Evolutionary conservation across 2,329 filamentous ascomycete genomes (phyloP).

Genomic region (Microcera coccophila): DNA sequence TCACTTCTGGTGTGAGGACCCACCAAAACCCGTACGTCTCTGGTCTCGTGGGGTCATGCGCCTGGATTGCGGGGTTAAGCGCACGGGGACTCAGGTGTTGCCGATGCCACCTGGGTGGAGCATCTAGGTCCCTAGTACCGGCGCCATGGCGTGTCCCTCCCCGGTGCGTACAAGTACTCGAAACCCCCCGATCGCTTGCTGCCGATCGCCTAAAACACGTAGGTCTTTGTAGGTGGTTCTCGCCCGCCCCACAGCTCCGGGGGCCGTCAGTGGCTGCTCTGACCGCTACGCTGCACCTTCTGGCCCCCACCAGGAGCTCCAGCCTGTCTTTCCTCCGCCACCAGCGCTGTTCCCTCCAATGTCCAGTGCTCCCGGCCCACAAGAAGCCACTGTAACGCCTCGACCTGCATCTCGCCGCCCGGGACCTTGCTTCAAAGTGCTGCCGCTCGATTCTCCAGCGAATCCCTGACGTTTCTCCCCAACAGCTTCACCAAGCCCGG

Average conservation of each 20-base stretch:
- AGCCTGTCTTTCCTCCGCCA: neutral
- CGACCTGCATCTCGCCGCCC: conserved; percentile 10
- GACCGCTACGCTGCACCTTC: neutral
- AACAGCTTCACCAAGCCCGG: neutral
- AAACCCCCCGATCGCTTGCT: conserved; percentile 8
- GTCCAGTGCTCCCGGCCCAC: conserved; percentile 1
- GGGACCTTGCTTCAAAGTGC: neutral
- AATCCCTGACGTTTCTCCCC: neutral
- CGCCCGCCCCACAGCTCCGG: conserved; percentile 4
- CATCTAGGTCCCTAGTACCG: conserved; percentile 12
- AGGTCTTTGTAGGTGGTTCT: conserved; percentile 3
- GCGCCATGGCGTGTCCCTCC: conserved; percentile 1
- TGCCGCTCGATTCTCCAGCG: neutral
- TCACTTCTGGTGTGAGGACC: conserved; percentile 21
- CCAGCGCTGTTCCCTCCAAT: neutral
- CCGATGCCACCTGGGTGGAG: neutral
- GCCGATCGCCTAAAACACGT: conserved; percentile 10
- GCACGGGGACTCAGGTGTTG: conserved; percentile 5
- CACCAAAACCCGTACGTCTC: conserved; percentile 16
- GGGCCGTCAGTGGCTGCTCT: conserved; percentile 4
- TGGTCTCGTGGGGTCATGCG: conserved; percentile 20
- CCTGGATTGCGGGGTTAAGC: conserved; percentile 18
- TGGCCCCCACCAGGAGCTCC: neutral
- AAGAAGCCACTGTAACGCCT: conserved; percentile 6
- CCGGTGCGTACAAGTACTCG: conserved; percentile 12